phyloP scores from a whole-genome alignment of 768 basidiomycete genomes.

The Candolleomyces aberdarensis region DNA sequence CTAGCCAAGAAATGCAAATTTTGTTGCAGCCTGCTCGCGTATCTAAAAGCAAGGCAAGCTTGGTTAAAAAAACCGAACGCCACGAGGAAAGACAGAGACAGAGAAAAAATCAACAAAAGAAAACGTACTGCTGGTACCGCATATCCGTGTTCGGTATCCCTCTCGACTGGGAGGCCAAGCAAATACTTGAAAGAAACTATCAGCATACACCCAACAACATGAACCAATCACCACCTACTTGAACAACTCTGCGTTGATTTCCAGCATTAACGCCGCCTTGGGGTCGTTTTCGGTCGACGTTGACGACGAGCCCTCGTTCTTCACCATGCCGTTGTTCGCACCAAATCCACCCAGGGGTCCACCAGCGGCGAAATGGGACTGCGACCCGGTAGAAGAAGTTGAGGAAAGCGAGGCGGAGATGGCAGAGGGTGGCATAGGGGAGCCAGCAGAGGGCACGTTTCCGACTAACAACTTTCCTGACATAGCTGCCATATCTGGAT shows the following conservation, averaged over 20 bases:
- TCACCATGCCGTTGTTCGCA: not conserved
- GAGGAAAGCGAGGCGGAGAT: not conserved
- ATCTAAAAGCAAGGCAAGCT: conserved; percentile 36
- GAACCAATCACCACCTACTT: conserved; percentile 41
- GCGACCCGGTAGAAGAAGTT: not conserved
- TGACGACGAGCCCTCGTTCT: not conserved
- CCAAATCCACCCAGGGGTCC: not conserved
- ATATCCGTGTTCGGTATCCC: conserved; percentile 12
- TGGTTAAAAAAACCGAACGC: not conserved
- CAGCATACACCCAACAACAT: not conserved
- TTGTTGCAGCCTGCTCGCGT: conserved; percentile 56
- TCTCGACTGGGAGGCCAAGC: conserved; percentile 9
- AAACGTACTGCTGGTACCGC: conserved; percentile 13
- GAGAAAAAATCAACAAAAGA: not conserved
- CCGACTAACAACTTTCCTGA: conserved; percentile 1
- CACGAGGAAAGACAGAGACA: not conserved
- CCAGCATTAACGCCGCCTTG: conserved; percentile 60
- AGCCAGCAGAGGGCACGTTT: not conserved
- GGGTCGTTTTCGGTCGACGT: conserved; percentile 26
- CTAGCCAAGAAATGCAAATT: conserved; percentile 72
- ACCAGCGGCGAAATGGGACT: not conserved
- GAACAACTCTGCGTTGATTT: conserved; percentile 67
- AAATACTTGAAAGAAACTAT: conserved; percentile 5
- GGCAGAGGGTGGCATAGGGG: not conserved
- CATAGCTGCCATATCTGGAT: conserved; percentile 3